phyloP scores from a whole-genome alignment of 176 grass and related monocot genomes.

The Oryza australiensis region DNA sequence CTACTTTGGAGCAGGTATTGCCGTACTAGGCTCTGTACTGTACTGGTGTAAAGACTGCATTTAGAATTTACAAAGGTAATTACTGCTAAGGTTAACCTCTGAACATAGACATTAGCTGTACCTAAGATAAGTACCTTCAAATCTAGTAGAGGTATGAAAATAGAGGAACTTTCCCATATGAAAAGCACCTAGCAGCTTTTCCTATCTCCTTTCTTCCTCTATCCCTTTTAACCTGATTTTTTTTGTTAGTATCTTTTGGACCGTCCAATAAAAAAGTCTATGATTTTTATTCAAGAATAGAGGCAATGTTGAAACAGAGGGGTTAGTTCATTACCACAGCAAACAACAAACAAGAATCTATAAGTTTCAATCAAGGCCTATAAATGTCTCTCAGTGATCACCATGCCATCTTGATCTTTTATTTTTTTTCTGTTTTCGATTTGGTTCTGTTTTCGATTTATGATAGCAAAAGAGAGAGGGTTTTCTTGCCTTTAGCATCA shows the following conservation, averaged over 20 bases:
- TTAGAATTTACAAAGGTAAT: not conserved
- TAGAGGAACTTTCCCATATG: not conserved
- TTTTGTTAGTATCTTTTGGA: not conserved
- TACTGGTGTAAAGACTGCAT: not conserved
- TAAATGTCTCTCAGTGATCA: not conserved
- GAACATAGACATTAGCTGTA: not conserved
- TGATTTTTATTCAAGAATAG: not conserved
- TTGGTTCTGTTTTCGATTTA: not conserved
- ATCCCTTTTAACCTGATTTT: not conserved
- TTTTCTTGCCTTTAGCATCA: not conserved
- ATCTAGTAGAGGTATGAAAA: not conserved
- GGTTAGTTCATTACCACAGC: not conserved
- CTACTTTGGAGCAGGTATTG: slow-evolving; percentile 10
- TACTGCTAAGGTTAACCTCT: not conserved
- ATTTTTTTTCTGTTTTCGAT: not conserved
- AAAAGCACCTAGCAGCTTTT: slow-evolving; percentile 5
- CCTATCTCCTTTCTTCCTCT: not conserved
- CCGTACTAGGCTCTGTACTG: not conserved
- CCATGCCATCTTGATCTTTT: not conserved
- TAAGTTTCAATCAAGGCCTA: not conserved
- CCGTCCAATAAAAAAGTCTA: not conserved
- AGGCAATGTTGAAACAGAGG: not conserved
- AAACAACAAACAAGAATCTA: not conserved
- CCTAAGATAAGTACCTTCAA: not conserved
- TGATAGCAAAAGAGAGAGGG: not conserved